These are phyloP conservation scores for Mortierella sp. DNA, from an alignment of 371 early-diverging fungal genomes.

Conservation along the genomic window DNA sequence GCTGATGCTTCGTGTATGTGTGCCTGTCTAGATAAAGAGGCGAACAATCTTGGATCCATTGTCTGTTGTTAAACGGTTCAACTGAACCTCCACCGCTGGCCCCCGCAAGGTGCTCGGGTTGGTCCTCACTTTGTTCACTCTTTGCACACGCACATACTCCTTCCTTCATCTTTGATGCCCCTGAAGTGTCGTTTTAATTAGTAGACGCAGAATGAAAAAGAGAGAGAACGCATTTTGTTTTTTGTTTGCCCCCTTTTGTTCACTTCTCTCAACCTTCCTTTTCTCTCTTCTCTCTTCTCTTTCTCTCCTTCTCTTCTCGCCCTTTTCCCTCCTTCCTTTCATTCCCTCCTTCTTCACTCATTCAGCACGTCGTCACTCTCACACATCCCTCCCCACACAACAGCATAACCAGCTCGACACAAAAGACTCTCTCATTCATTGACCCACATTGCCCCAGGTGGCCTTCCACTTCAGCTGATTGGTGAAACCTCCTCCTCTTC, in stretches of 20 bases:
- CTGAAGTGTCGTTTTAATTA: conserved; percentile 1
- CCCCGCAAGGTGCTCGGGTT: not conserved
- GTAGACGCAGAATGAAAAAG: not conserved
- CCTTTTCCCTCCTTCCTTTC: not conserved
- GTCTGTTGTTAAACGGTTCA: not conserved
- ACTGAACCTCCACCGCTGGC: not conserved
- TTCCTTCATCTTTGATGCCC: not conserved
- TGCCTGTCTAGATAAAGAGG: too few relatives aligned
- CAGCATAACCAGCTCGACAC: not conserved
- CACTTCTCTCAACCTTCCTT: conserved; percentile 1
- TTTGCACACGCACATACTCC: not conserved
- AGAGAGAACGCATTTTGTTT: not conserved
- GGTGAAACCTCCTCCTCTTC: not conserved
- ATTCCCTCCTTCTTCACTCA: conserved; percentile 4
- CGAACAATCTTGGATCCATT: too few relatives aligned
- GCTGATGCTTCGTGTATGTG: too few relatives aligned
- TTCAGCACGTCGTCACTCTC: not conserved
- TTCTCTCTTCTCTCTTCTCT: not conserved
- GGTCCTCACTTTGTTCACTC: not conserved
- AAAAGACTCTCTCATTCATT: not conserved
- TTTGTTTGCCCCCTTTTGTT: not conserved
- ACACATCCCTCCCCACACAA: not conserved
- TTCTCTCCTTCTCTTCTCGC: not conserved
- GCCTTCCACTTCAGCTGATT: not conserved
- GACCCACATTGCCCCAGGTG: not conserved